Conservation (phyloP, 1,284 basidiomycete genomes). For the Ustilago trichophora region DNA sequence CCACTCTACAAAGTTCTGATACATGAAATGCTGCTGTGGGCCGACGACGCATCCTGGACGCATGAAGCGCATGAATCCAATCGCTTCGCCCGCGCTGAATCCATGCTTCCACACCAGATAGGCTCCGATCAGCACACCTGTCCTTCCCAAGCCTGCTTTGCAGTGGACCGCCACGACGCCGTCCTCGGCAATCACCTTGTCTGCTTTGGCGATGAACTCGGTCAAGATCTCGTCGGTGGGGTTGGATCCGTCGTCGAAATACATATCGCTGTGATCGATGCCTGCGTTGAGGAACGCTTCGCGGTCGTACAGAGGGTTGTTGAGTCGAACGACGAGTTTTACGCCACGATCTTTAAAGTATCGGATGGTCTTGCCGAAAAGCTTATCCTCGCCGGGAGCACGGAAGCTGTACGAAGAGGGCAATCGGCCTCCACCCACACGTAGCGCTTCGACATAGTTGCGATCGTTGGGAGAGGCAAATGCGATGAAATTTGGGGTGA, state of each 20-base stretch:
- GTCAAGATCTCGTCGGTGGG: conserved; percentile 93
- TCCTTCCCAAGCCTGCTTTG: conserved; percentile 90
- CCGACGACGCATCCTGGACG: conserved; percentile 96
- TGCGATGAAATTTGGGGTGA: conserved; percentile 75
- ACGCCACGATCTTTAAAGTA: conserved; percentile 89
- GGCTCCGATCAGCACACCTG: conserved; percentile 88
- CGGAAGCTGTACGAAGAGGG: conserved; percentile 6
- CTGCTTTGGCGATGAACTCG: conserved; percentile 85
- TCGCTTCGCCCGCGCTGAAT: conserved; percentile 97
- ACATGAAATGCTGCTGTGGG: conserved; percentile 85
- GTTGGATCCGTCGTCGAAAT: conserved; percentile 98
- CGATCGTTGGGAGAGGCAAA: conserved; percentile 82
- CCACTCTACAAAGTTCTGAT: conserved; percentile 72
- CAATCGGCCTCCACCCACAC: conserved; percentile 63
- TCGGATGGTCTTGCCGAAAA: conserved; percentile 77
- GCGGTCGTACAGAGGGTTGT: conserved; percentile 92
- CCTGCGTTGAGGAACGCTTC: conserved; percentile 83
- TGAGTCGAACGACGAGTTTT: conserved; percentile 91
- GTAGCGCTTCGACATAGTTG: conserved; percentile 58
- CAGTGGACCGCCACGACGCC: conserved; percentile 85
- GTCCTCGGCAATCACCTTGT: conserved; percentile 78
- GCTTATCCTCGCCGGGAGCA: conserved; percentile 21
- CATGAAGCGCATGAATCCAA: conserved; percentile 97
- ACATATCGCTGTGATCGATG: conserved; percentile 83
- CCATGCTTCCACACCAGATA: conserved; percentile 99